Base-by-base conservation (phyloP, 176 grass and related monocot genomes). In the Ensete ventricosum region DNA sequence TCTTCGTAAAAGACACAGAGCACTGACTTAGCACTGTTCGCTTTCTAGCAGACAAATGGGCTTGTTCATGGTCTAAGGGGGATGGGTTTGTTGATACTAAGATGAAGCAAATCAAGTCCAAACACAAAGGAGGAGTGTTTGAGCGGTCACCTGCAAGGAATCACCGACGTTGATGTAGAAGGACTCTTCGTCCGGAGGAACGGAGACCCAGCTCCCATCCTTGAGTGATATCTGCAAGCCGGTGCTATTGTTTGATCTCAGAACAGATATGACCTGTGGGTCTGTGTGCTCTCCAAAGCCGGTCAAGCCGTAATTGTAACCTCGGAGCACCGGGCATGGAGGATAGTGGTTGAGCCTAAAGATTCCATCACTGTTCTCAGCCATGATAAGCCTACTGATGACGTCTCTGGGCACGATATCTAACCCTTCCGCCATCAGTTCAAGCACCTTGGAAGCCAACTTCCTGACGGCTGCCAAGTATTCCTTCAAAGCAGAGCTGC, bases 281-380 rank as follows among this genome's bases (percentile, higher is more conserved):
- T 95, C 96, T 11, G 96, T 99, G 82, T 99, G 96, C 81, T 91
- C 96, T 23, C 96, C 96, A 76, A 95, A 99, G 11, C 96, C 96
- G 0, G 88, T 95, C 72, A 86, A 78, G 76, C 77, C 87, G 79
- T 79, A 89, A 26, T 86, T 84, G 27, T 79, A 83, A 1, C 88
- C 86, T 23, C 86, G 84, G 21, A 95, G 77, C 48, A 84, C 74
- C 1, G 79, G 86, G 81, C 86, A 91, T 0, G 96, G 91, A 64
- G 96, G 96, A 71, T 99, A 99, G 84, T 99, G 88, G 73, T 99
- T 99, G 53, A 99, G 69, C 70, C 96, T 76, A 80, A 99, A 88
- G 74, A 99, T 70, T 82, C 93, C 85, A 57, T 99, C 96, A 75
- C 88, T 86, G 8, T 81, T 80, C 23, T 59, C 74, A 13, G 50